phyloP scores from a whole-genome alignment of 768 basidiomycete genomes.

The Rubroboletus pulcherrimus region DNA sequence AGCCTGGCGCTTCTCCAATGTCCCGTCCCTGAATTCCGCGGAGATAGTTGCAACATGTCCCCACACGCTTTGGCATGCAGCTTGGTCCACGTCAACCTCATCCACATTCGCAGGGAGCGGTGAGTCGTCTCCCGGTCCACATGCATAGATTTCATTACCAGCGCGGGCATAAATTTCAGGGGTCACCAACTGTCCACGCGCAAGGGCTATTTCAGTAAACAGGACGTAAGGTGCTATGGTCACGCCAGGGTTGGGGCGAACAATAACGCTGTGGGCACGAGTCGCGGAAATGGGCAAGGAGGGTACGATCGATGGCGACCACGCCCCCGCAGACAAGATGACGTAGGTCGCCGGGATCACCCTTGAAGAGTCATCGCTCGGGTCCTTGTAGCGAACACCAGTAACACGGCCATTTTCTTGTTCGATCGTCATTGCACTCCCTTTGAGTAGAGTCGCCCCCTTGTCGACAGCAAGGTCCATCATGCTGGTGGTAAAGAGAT shows the following conservation, averaged over 20 bases:
- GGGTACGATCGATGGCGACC: constrained; percentile 64
- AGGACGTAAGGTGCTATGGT: constrained; percentile 71
- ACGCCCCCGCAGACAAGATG: constrained; percentile 81
- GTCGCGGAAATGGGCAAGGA: constrained; percentile 56
- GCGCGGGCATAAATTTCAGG: constrained; percentile 76
- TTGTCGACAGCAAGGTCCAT: constrained; percentile 55
- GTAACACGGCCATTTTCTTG: constrained; percentile 41
- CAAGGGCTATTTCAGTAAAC: constrained; percentile 70
- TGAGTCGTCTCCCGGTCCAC: constrained; percentile 73
- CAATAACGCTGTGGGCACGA: constrained; percentile 71
- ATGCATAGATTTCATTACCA: constrained; percentile 68
- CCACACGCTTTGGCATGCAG: constrained; percentile 53
- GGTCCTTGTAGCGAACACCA: constrained; percentile 42
- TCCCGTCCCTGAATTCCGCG: constrained; percentile 49
- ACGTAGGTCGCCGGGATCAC: constrained; percentile 62
- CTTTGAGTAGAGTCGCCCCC: constrained; percentile 48
- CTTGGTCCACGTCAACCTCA: constrained; percentile 56
- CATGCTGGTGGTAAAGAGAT: constrained; percentile 70
- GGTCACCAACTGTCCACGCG: constrained; percentile 31
- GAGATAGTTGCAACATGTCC: constrained; percentile 61
- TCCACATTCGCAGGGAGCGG: constrained; percentile 69
- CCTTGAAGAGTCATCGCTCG: constrained; percentile 19
- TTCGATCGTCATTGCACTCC: constrained; percentile 45
- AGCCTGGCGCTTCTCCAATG: constrained; percentile 55
- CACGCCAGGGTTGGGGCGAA: constrained; percentile 43